Conservation (phyloP, 805 yeast species). For the Candida maltosa region DNA sequence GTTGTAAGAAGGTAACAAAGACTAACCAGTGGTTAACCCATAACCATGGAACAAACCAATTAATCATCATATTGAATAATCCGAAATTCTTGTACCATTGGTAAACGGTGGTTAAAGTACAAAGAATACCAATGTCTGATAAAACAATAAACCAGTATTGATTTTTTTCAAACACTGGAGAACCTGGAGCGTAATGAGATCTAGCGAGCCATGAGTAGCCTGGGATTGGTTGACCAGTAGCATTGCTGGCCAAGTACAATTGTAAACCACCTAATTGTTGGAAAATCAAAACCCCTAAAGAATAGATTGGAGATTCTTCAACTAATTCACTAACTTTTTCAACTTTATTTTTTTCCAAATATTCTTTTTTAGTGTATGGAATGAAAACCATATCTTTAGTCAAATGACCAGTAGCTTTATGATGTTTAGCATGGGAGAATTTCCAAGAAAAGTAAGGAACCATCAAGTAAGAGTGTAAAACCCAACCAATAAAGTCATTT, state of each 20-base stretch:
- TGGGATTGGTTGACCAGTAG: constrained; percentile 49
- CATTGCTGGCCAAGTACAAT: constrained; percentile 47
- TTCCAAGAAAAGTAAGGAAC: constrained; percentile 67
- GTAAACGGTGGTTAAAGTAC: constrained; percentile 44
- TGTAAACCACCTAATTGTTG: constrained; percentile 60
- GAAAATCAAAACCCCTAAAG: constrained; percentile 40
- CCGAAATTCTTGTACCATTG: constrained; percentile 50
- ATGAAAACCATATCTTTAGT: constrained; percentile 59
- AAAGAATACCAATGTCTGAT: constrained; percentile 53
- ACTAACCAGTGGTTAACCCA: constrained; percentile 67
- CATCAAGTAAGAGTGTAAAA: constrained; percentile 51
- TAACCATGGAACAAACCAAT: constrained; percentile 58
- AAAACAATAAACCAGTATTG: constrained; percentile 55
- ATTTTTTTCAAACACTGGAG: constrained; percentile 52
- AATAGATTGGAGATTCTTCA: constrained; percentile 54
- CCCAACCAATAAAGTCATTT: constrained; percentile 60
- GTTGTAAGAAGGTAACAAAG: constrained; percentile 60
- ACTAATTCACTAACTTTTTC: constrained; percentile 41
- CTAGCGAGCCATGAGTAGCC: constrained; percentile 40
- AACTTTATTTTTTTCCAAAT: constrained; percentile 27
- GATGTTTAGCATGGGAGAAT: constrained; percentile 58
- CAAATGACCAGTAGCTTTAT: constrained; percentile 61
- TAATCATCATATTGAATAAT: constrained; percentile 45
- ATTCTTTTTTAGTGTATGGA: constrained; percentile 51
- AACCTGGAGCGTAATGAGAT: constrained; percentile 53